Evolutionary conservation across 805 yeast species (phyloP).

Genomic region (Yamadazyma sp.): DNA sequence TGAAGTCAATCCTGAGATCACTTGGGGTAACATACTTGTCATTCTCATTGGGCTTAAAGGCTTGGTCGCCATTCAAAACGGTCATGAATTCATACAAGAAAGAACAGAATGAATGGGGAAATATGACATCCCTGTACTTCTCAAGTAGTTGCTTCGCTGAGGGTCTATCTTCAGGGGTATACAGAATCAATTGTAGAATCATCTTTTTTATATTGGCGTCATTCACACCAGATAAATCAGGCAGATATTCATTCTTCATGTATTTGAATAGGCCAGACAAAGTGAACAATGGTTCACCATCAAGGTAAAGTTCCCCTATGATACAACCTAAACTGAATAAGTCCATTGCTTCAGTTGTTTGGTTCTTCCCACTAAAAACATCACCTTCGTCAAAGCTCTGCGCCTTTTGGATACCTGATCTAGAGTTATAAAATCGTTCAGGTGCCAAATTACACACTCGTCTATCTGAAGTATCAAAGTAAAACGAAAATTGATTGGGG

Average conservation of each 20-base stretch:
- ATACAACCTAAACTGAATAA: slow-evolving; percentile 83
- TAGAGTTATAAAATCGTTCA: slow-evolving; percentile 64
- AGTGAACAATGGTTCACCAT: slow-evolving; percentile 84
- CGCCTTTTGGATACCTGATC: slow-evolving; percentile 18
- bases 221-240: slow-evolving; percentile 58
- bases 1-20: slow-evolving; percentile 53
- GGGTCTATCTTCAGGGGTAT: slow-evolving; percentile 62
- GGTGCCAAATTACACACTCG: slow-evolving; percentile 92
- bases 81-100: slow-evolving; percentile 68
- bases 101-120: slow-evolving; percentile 69
- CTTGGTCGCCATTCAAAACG: slow-evolving; percentile 25
- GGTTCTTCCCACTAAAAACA: slow-evolving; percentile 16
- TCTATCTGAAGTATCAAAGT: slow-evolving; percentile 86
- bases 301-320: slow-evolving; percentile 83
- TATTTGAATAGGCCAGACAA: slow-evolving; percentile 85
- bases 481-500: slow-evolving; percentile 88
- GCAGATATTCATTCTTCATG: slow-evolving; percentile 63
- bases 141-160: slow-evolving; percentile 54
- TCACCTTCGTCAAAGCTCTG: slow-evolving; percentile 27
- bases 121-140: slow-evolving; percentile 44
- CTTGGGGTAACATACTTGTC: slow-evolving; percentile 26
- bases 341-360: slow-evolving; percentile 69
- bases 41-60: slow-evolving; percentile 15
- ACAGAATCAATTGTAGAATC: slow-evolving; percentile 59
- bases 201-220: slow-evolving; percentile 53